Percentiles rank a stretch among this genome's conserved stretches.
These are phyloP conservation scores for Phytophthora parvispora DNA, from an alignment of 352 stramenopile genomes.

Conservation along the genomic window DNA sequence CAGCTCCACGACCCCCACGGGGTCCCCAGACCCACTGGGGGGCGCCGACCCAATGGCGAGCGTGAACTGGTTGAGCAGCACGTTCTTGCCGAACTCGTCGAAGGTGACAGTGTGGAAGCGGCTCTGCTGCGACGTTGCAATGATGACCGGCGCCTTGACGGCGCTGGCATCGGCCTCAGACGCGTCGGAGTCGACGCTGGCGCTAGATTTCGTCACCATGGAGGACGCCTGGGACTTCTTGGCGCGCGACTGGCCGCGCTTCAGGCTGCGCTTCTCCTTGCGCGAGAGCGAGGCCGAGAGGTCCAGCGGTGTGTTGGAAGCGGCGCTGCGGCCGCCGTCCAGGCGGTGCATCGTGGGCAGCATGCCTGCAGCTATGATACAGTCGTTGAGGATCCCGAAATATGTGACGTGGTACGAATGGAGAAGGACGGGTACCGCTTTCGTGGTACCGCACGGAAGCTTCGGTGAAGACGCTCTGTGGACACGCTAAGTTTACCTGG, in stretches of 20 bases:
- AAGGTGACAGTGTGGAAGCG: conserved; percentile 72
- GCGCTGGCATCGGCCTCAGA: conserved; percentile 1
- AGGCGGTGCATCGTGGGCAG: conserved; percentile 53
- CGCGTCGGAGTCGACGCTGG: conserved; percentile 3
- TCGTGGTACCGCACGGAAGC: conserved; percentile 16
- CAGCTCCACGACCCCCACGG: conserved; percentile 51
- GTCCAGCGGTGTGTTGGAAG: conserved; percentile 36
- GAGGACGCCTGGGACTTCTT: conserved; percentile 17
- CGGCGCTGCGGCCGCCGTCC: conserved; percentile 22
- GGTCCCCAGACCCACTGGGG: conserved; percentile 9
- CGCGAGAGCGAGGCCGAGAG: conserved; percentile 41
- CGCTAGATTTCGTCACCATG: conserved; percentile 7
- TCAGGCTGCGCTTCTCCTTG: conserved; percentile 62
- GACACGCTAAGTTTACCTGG: neutral
- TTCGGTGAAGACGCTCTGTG: conserved; percentile 17
- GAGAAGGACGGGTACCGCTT: neutral
- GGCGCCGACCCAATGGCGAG: conserved; percentile 42
- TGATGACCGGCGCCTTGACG: conserved; percentile 18
- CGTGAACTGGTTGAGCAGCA: conserved; percentile 67
- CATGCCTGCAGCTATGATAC: conserved; percentile 26
- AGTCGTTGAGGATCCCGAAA: neutral
- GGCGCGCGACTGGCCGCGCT: conserved; percentile 25
- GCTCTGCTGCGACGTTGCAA: conserved; percentile 65
- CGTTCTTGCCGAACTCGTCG: conserved; percentile 70
- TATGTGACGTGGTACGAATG: conserved; percentile 24